Evolutionary conservation across 257 asterid species (phyloP).

Genomic region (Buddleja alternifolia): DNA sequence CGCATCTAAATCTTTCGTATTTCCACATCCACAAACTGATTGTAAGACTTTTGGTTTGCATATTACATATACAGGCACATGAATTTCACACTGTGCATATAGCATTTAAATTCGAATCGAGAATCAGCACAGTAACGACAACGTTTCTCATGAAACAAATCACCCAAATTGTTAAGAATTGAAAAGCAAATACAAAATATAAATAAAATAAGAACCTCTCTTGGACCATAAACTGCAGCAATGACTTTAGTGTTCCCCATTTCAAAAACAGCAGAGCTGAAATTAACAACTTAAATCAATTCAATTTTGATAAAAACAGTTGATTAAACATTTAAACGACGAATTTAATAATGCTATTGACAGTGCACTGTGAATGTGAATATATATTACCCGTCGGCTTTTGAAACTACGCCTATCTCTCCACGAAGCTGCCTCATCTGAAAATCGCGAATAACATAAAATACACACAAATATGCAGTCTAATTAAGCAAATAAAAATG

Average conservation of each 20-base stretch:
- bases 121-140: neutral
- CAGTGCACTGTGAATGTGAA: neutral
- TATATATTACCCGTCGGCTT: constrained; percentile 87
- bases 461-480: constrained; percentile 5
- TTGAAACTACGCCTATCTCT: constrained; percentile 82
- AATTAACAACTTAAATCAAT: constrained; percentile 27
- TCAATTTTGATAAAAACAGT: constrained; percentile 1
- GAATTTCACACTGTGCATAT: neutral
- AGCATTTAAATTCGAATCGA: neutral
- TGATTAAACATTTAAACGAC: constrained; percentile 6
- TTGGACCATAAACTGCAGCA: constrained; percentile 97
- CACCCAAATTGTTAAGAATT: neutral
- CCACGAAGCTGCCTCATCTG: constrained; percentile 97
- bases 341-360: neutral
- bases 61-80: constrained; percentile 3
- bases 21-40: neutral
- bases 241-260: constrained; percentile 99
- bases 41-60: neutral
- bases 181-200: neutral
- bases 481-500: neutral
- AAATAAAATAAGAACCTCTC: constrained; percentile 68
- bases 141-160: neutral
- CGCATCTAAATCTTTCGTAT: neutral
- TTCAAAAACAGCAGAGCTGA: constrained; percentile 94
- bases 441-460: constrained; percentile 1